Conservation (phyloP, 2,329 filamentous ascomycete genomes). For the Colletotrichum sp. region DNA sequence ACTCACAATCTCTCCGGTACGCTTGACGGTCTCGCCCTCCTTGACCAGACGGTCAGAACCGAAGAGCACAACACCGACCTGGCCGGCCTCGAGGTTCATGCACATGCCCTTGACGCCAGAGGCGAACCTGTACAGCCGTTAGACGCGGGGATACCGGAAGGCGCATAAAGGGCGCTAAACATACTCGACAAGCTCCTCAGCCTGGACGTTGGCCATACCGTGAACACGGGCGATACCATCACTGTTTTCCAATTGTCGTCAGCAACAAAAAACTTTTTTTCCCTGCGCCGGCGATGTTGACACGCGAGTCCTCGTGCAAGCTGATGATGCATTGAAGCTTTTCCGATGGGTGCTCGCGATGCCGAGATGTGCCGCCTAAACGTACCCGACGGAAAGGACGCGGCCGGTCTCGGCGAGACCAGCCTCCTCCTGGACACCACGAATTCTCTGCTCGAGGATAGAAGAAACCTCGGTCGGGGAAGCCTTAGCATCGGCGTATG, state of each 20-base stretch:
- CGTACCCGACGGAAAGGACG: conserved; percentile 98
- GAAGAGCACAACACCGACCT: conserved; percentile 99
- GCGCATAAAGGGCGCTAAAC: conserved; percentile 43
- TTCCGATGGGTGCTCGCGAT: conserved; percentile 15
- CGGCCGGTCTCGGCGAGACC: conserved; percentile 97
- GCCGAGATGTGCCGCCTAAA: conserved; percentile 34
- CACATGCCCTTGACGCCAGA: conserved; percentile 99
- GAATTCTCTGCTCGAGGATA: conserved; percentile 98
- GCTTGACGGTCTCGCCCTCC: conserved; percentile 99
- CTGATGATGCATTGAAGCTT: conserved; percentile 13
- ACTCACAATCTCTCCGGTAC: conserved; percentile 98
- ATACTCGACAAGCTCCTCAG: conserved; percentile 99
- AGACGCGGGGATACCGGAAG: conserved; percentile 7
- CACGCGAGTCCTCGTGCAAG: conserved; percentile 12
- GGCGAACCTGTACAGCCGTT: conserved; percentile 74
- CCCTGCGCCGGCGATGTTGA: conserved; percentile 14
- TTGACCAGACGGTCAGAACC: conserved; percentile 99
- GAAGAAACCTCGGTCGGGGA: conserved; percentile 97
- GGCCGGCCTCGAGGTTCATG: conserved; percentile 99
- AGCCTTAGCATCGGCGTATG: conserved; percentile 93
- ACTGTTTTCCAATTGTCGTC: conserved; percentile 56
- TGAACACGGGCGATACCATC: conserved; percentile 99
- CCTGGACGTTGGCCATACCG: conserved; percentile 99
- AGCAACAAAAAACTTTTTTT: conserved; percentile 8
- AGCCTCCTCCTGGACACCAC: conserved; percentile 97